Percentiles rank a stretch among this genome's conserved stretches.
phyloP scores from a whole-genome alignment of 148 eudicot genomes.

The Heliamphora exappendiculata region DNA sequence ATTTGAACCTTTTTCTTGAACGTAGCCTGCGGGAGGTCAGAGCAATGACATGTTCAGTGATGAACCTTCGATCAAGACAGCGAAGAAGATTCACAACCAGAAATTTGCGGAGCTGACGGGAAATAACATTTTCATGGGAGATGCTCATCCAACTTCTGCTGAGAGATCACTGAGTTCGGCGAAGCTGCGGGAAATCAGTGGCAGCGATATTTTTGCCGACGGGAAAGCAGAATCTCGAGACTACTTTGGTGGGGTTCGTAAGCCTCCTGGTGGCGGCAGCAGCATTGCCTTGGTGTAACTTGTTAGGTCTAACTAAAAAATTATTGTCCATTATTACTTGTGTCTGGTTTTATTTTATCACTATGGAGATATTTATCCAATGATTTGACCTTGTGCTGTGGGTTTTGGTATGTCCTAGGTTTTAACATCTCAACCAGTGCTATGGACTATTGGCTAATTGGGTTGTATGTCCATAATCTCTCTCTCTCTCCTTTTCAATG shows the following conservation, averaged over 20 bases:
- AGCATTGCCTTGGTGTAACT: conserved; percentile 80
- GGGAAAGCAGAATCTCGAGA: conserved; percentile 84
- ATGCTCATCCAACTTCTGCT: conserved; percentile 35
- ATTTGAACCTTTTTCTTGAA: neutral
- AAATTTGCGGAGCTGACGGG: conserved; percentile 79
- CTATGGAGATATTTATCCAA: conserved; percentile 19
- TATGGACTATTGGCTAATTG: conserved; percentile 30
- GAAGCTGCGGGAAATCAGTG: conserved; percentile 84
- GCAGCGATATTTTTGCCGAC: conserved; percentile 76
- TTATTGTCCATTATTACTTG: conserved; percentile 18
- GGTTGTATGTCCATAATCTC: conserved; percentile 38
- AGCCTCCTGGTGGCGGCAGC: conserved; percentile 98
- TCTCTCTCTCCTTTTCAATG: conserved; percentile 20
- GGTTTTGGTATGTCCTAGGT: conserved; percentile 26
- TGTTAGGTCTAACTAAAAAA: conserved; percentile 30
- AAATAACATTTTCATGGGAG: conserved; percentile 80
- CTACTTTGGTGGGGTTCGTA: conserved; percentile 83
- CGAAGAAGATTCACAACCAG: conserved; percentile 77
- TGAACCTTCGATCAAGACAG: conserved; percentile 59
- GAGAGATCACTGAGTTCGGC: conserved; percentile 81
- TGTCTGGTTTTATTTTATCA: conserved; percentile 17
- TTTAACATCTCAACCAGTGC: conserved; percentile 17
- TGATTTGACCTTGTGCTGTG: conserved; percentile 22
- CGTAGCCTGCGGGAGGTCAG: conserved; percentile 32
- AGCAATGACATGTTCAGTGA: conserved; percentile 20